phyloP scores from a whole-genome alignment of 2,329 filamentous ascomycete species.

The Pleurostoma richardsiae region DNA sequence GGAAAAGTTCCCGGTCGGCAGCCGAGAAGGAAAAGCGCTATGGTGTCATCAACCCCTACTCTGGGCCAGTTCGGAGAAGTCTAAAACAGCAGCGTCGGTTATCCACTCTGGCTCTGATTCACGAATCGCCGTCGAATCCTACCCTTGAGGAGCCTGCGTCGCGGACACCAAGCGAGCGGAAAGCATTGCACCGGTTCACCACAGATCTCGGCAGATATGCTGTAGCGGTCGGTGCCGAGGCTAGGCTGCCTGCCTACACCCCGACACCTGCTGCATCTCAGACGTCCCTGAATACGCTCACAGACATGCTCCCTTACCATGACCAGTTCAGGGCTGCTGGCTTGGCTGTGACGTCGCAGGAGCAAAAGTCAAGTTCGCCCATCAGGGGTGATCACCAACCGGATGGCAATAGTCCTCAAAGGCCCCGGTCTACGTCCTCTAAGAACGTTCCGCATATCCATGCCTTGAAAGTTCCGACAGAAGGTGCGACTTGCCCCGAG shows the following conservation, averaged over 20 bases:
- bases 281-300: constrained; percentile 44
- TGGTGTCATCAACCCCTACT: too few species aligned
- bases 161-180: constrained; percentile 36
- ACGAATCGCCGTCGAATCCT: too few species aligned
- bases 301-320: constrained; percentile 47
- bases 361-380: constrained; percentile 21
- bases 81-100: constrained; percentile 39
- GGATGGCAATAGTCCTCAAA: too few species aligned
- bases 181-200: constrained; percentile 33
- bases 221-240: constrained; percentile 27
- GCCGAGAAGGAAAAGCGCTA: too few species aligned
- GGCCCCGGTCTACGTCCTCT: too few species aligned
- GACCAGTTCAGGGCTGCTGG: constrained; percentile 48
- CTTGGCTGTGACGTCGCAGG: constrained; percentile 50
- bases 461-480: too few species aligned
- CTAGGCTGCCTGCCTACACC: constrained; percentile 30
- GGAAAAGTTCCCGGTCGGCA: too few species aligned
- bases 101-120: constrained; percentile 15
- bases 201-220: constrained; percentile 35
- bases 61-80: constrained; percentile 36
- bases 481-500: too few species aligned
- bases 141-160: constrained; percentile 16
- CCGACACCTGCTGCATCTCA: constrained; percentile 34
- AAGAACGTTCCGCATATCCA: too few species aligned
- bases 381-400: too few species aligned